Evolutionary conservation across 441 rosid species (phyloP).

Genomic region (Bocquillonia castaneifolia): DNA sequence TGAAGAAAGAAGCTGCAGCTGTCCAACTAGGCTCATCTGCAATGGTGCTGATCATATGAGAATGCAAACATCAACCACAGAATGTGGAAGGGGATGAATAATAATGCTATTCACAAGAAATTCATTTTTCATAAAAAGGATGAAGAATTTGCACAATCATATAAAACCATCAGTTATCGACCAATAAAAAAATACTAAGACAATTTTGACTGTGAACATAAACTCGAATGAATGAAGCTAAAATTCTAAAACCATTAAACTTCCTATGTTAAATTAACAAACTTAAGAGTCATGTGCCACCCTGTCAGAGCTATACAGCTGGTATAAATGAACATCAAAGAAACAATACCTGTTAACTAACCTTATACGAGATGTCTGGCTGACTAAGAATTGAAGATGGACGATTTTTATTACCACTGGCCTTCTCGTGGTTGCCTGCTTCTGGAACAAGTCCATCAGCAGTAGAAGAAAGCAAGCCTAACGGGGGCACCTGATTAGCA

Average conservation of each 20-base stretch:
- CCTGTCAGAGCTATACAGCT: background rate
- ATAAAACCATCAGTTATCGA: slow-evolving; percentile 18
- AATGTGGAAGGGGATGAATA: slow-evolving; percentile 22
- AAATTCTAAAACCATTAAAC: background rate
- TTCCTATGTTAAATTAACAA: background rate
- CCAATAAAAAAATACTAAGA: slow-evolving; percentile 11
- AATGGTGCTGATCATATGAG: slow-evolving; percentile 28
- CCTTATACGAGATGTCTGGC: slow-evolving; percentile 62
- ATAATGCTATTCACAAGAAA: slow-evolving; percentile 11
- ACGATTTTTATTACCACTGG: slow-evolving; percentile 36
- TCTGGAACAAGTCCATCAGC: slow-evolving; percentile 33
- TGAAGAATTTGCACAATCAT: slow-evolving; percentile 17
- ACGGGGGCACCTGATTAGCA: slow-evolving; percentile 29
- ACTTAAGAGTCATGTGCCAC: slow-evolving; percentile 9
- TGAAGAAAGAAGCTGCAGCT: slow-evolving; percentile 96
- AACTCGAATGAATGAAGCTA: slow-evolving; percentile 17
- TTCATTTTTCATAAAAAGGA: slow-evolving; percentile 5
- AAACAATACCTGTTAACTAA: slow-evolving; percentile 28
- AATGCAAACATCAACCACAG: slow-evolving; percentile 19
- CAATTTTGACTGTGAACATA: slow-evolving; percentile 14
- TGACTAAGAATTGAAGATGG: slow-evolving; percentile 33
- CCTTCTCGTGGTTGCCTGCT: slow-evolving; percentile 34
- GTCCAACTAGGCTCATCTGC: slow-evolving; percentile 84
- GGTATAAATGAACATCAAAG: slow-evolving; percentile 12
- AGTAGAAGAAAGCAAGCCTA: slow-evolving; percentile 30